Percentiles rank a stretch among this genome's conserved stretches.
phyloP scores from a whole-genome alignment of 441 rosid genomes.

The Hura crepitans region DNA sequence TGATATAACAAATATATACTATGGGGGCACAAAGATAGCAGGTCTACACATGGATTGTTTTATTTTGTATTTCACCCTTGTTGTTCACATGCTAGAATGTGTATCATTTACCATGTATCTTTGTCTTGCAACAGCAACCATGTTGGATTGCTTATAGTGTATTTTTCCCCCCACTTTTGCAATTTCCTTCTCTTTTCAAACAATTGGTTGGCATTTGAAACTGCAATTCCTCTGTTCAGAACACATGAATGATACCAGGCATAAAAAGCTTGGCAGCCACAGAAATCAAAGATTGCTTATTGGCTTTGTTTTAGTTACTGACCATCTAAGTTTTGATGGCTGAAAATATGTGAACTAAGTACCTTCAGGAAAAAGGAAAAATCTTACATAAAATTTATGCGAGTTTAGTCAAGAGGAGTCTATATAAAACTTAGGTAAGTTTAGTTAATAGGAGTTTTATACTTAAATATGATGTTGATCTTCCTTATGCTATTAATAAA shows the following conservation, averaged over 20 bases:
- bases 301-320: background rate
- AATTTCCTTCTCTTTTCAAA: background rate
- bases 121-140: background rate
- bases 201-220: background rate
- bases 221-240: background rate
- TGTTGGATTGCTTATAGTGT: constrained; percentile 1
- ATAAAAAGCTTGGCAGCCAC: background rate
- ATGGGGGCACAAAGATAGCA: constrained; percentile 78
- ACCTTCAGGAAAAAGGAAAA: background rate
- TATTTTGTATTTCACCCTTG: background rate
- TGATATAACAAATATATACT: constrained; percentile 73
- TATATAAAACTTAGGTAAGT: too few species aligned
- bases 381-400: background rate
- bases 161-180: background rate
- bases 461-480: background rate
- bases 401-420: background rate
- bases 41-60: constrained; percentile 40
- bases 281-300: background rate
- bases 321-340: constrained; percentile 4
- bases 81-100: background rate
- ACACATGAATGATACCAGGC: background rate
- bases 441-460: background rate
- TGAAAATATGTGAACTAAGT: background rate
- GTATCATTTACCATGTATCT: background rate
- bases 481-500: background rate